A percentile compares a stretch with the other conserved stretches of the same genome.
Conservation (phyloP, 2,329 filamentous ascomycete species). For the Aureobasidium uvarum region DNA sequence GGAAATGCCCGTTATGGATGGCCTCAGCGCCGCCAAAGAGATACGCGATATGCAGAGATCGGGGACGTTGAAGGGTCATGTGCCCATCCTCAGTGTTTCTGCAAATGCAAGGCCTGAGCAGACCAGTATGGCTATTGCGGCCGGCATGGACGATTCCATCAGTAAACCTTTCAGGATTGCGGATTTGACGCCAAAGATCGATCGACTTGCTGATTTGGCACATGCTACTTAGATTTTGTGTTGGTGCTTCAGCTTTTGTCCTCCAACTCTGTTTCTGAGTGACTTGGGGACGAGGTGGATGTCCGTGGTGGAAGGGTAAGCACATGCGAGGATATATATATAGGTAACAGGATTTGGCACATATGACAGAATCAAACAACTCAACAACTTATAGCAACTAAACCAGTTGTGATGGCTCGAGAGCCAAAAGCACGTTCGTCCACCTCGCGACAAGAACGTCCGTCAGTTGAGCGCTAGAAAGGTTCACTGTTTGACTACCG, state of each 20-base stretch:
- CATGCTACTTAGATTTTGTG: not conserved
- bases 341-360: no score
- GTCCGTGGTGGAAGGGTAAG: no score
- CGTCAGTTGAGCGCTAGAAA: no score
- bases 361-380: no score
- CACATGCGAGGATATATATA: no score
- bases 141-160: conserved; percentile 58
- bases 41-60: conserved; percentile 66
- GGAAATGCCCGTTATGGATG: conserved; percentile 59
- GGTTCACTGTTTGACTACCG: no score
- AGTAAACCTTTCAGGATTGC: conserved; percentile 28
- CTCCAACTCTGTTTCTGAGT: not conserved
- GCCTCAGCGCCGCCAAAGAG: conserved; percentile 66
- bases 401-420: no score
- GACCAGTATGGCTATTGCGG: conserved; percentile 66
- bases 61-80: conserved; percentile 60
- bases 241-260: no score
- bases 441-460: no score
- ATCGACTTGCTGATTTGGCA: conserved; percentile 19
- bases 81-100: conserved; percentile 75
- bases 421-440: no score
- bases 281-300: not conserved
- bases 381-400: no score
- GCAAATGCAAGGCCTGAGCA: conserved; percentile 75
- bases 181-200: conserved; percentile 28